Conservation (phyloP, 2,329 filamentous ascomycete genomes). For the Hypomyces rosellus region DNA sequence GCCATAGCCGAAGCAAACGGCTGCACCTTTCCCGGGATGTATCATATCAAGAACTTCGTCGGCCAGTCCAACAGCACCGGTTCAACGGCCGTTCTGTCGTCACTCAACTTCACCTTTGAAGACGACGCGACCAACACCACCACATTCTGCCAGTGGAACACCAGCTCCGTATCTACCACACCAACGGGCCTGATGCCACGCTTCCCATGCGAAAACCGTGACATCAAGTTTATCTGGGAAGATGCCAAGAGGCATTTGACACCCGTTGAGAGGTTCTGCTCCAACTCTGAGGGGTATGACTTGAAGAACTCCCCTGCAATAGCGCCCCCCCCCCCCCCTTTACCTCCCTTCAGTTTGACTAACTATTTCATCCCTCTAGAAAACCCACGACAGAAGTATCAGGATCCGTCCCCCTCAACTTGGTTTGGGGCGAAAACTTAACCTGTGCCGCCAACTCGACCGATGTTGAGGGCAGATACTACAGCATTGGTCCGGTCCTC, state of each 20-base stretch:
- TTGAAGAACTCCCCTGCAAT: background rate
- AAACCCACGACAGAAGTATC: conserved; percentile 1
- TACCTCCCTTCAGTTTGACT: background rate
- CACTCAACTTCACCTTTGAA: conserved; percentile 34
- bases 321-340: background rate
- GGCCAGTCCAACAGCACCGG: conserved; percentile 28
- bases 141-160: conserved; percentile 40
- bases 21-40: conserved; percentile 34
- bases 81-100: conserved; percentile 19
- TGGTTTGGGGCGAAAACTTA: conserved; percentile 12
- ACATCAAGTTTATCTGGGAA: conserved; percentile 39
- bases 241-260: conserved; percentile 25
- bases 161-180: conserved; percentile 31
- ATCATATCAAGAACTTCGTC: conserved; percentile 32
- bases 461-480: conserved; percentile 23
- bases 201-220: conserved; percentile 36
- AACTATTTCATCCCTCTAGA: background rate
- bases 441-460: conserved; percentile 24
- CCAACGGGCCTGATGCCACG: conserved; percentile 26
- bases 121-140: conserved; percentile 33
- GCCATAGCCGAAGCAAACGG: conserved; percentile 18
- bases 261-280: conserved; percentile 41
- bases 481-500: conserved; percentile 23
- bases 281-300: conserved; percentile 29
- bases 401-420: background rate